Evolutionary conservation across 1,284 basidiomycete species (phyloP), one percentile per base, ranked within the genome.

Genomic region (Meira miltonrushii): DNA sequence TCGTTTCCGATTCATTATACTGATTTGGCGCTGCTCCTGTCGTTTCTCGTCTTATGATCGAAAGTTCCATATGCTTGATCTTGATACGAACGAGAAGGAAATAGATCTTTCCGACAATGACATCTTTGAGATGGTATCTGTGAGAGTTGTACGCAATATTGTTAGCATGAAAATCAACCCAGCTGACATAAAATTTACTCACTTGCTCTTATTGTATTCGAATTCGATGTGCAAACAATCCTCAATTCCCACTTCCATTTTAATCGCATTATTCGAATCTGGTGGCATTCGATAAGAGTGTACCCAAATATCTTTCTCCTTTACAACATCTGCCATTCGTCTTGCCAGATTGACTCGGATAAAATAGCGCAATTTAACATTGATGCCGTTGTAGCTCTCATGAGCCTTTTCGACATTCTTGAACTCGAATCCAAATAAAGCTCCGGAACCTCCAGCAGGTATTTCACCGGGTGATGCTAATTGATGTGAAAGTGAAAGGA

Each of bases 361-460:
- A 75, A 92, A 91, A 80, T 98, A 98, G 15, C 57, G 33, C 66
- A 98, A 84, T 81, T 96, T 96, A 65, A 98, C 94, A 74, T 98
- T 98, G 79, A 97, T 97, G 0, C 94, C 94, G 68, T 92, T 88
- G 78, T 97, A 97, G 72, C 89, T 92, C 82, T 98, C 94, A 74
- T 91, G 96, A 78, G 94, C 92, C 82, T 98, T 97, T 84, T 98
- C 95, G 51, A 98, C 90, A 72, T 95, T 97, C 83, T 97, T 97
- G 85, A 98, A 98, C 68, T 86, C 84, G 80, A 98, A 98, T 57
- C 96, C 92, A 72, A 88, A 94, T 19, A 15, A 5, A 19, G 50
- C 50, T 21, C 50, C 50, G 4, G 38, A 39, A 5, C 50, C 50
- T 39, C 50, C 50, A 13, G 50, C 50, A 13, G 55, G 25, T 33